Base-by-base conservation (phyloP, 208 protist species). In the Strigomonas galati region DNA sequence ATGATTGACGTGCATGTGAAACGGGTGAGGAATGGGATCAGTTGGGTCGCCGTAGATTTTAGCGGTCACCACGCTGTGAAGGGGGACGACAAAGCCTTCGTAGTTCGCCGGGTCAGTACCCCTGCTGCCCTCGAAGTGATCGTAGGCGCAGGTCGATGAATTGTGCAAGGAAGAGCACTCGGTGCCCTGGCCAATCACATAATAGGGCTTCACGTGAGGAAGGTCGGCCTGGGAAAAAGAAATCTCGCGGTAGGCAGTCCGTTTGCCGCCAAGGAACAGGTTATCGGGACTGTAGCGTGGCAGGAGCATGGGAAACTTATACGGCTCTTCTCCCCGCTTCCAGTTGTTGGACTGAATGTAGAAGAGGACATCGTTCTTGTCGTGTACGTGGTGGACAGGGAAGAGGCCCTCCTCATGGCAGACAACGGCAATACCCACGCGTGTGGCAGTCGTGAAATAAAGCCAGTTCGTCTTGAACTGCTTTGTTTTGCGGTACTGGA, bases 1-100 rank as follows among this genome's bases (percentile, higher is more conserved):
- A 67, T 92, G 92, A 69, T 97, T 95, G 1, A 90, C 84, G 71
- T 97, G 89, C 7, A 92, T 72, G 63, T 94, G 89, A 23, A 95
- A 71, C 21, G 92, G 89, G 61, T 97, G 92, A 10, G 84, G 85
- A 14, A 82, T 74, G 12, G 27, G 15, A 43, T 94, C 87, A 0
- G 74, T 82, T 3, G 86, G 83, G 49, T 91, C 87, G 26, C 85
- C 87, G 71, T 79, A 94, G 40, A 93, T 49, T 1, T 74, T 78
- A 35, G 81, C 85, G 40, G 80, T 78, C 51, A 92, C 78, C 2
- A 92, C 79, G 15, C 56, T 67, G 67, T 81, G 57, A 24, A 86
- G 69, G 0, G 87, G 87, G 0, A 96, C 78, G 21, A 59, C 78
- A 74, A 96, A 96, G 31, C 79, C 85, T 21, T 82, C 57, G 48